A percentile compares a stretch with the other conserved stretches of the same genome.
Evolutionary conservation across 306 rosid species (phyloP).

Genomic region (Cucumis sativus): Cucumber_9930_V3 NC_026656.2:12076001-12076500

Average conservation of each 20-base stretch:
- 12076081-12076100: neutral
- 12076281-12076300: conserved; percentile 47
- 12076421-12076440: neutral
- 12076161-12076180: neutral
- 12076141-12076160: neutral
- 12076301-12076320: conserved; percentile 30
- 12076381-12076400: neutral
- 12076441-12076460: neutral
- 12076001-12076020: neutral
- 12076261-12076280: conserved; percentile 50
- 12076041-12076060: neutral
- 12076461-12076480: conserved; percentile 71
- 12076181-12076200: conserved; percentile 56
- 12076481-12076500: conserved; percentile 45
- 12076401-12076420: neutral
- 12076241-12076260: conserved; percentile 61
- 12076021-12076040: neutral
- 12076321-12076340: conserved; percentile 56
- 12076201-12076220: conserved; percentile 62
- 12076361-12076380: conserved; percentile 61
- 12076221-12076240: conserved; percentile 60
- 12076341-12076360: conserved; percentile 75
- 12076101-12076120: neutral
- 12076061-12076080: neutral
- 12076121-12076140: too few species aligned